Evolutionary conservation across 345 rosid genomes (phyloP).

Genomic region (Aurinia saxatilis): DNA sequence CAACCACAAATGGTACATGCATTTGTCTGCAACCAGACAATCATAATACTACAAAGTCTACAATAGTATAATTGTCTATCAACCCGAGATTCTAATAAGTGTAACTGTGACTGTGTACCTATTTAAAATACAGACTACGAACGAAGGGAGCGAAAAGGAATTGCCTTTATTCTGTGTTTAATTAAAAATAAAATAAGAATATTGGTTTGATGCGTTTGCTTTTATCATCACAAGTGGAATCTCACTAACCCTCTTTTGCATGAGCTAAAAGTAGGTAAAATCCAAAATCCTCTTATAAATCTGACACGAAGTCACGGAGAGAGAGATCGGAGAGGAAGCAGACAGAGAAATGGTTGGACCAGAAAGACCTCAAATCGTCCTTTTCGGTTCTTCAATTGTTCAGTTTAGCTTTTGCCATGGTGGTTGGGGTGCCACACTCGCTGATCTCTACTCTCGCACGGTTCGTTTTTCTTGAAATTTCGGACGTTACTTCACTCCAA

Average conservation of each 20-base stretch:
- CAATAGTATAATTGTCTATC: no score
- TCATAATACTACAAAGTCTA: no score
- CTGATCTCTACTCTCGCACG: constrained; percentile 73
- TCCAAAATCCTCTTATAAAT: neutral
- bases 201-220: neutral
- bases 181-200: neutral
- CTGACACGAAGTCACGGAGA: neutral
- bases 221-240: neutral
- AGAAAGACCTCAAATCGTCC: constrained; percentile 70
- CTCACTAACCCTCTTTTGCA: neutral
- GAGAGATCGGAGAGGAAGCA: constrained; percentile 6
- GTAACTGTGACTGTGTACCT: no score
- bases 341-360: constrained; percentile 63
- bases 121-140: no score
- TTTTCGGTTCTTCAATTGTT: constrained; percentile 94
- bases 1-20: no score
- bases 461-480: no score
- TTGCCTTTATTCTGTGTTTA: no score
- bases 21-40: no score
- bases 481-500: no score
- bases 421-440: constrained; percentile 84
- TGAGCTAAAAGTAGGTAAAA: neutral
- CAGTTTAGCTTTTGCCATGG: constrained; percentile 53
- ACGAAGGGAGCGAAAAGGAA: no score
- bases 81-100: no score